These are phyloP conservation scores for Epichloe coenophiala DNA, from an alignment of 2,329 filamentous ascomycete genomes.

Conservation along the genomic window DNA sequence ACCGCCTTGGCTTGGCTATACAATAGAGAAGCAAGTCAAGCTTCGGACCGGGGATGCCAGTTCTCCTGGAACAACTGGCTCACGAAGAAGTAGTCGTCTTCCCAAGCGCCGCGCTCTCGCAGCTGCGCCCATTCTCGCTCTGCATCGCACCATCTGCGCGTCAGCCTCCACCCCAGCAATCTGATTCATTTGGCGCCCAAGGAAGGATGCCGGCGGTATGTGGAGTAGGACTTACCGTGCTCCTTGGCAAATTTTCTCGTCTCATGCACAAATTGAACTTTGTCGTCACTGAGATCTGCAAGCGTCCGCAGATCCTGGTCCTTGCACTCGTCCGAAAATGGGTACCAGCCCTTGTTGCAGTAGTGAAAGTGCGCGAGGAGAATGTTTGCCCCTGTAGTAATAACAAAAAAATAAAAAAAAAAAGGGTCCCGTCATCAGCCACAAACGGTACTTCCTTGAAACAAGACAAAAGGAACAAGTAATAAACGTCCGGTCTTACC, in stretches of 20 bases:
- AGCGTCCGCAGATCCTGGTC: conserved; percentile 38
- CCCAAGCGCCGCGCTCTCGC: conserved; percentile 29
- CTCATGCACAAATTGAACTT: conserved; percentile 33
- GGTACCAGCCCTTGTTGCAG: conserved; percentile 47
- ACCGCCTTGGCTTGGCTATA: neutral
- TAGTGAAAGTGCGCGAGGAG: conserved; percentile 52
- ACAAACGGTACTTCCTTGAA: neutral
- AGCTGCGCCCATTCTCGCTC: conserved; percentile 31
- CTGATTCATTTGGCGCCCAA: conserved; percentile 5
- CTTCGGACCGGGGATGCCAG: conserved; percentile 27
- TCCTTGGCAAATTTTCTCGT: conserved; percentile 30
- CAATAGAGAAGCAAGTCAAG: neutral
- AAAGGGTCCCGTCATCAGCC: conserved; percentile 3
- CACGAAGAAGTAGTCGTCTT: conserved; percentile 45
- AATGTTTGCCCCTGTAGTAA: conserved; percentile 40
- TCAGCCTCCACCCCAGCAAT: conserved; percentile 16
- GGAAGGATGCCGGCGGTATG: neutral
- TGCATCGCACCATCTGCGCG: conserved; percentile 10
- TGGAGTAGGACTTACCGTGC: conserved; percentile 30
- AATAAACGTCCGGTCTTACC: conserved; percentile 26
- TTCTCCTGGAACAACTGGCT: conserved; percentile 45
- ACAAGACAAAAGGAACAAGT: neutral
- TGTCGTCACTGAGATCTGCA: conserved; percentile 34
- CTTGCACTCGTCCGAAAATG: conserved; percentile 43
- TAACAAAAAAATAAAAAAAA: neutral